Conservation (phyloP, 192 early-diverging fungal species). For the Coemansia sp. region DNA sequence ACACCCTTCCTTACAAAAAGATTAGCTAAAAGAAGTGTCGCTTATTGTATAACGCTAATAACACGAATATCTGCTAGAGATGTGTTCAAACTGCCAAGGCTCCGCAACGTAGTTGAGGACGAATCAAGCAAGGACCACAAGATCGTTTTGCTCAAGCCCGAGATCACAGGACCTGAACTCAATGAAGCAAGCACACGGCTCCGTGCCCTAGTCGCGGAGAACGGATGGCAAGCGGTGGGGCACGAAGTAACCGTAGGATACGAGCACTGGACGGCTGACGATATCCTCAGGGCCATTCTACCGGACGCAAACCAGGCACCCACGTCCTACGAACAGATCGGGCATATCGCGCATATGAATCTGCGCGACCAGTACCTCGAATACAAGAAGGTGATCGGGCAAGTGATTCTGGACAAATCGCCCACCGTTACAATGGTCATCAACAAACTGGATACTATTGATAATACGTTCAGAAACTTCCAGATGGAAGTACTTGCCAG, state of each 20-base stretch:
- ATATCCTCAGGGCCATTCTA: slow-evolving; percentile 85
- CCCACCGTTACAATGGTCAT: slow-evolving; percentile 85
- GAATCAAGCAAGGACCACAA: slow-evolving; percentile 23
- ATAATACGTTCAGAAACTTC: slow-evolving; percentile 95
- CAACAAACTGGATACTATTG: slow-evolving; percentile 94
- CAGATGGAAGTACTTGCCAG: slow-evolving; percentile 96
- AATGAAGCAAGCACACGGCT: slow-evolving; percentile 27
- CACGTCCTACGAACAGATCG: slow-evolving; percentile 79
- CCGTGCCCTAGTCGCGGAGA: slow-evolving; percentile 1
- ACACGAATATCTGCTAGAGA: too few species aligned
- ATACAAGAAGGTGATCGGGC: slow-evolving; percentile 89
- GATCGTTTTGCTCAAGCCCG: slow-evolving; percentile 56
- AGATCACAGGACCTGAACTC: slow-evolving; percentile 26
- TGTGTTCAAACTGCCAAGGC: slow-evolving; percentile 62
- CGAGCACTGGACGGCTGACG: slow-evolving; percentile 90
- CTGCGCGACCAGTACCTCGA: slow-evolving; percentile 85
- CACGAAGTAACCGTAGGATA: slow-evolving; percentile 69
- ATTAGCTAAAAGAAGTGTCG: too few species aligned
- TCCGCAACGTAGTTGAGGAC: slow-evolving; percentile 67
- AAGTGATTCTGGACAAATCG: slow-evolving; percentile 97
- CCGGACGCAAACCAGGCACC: slow-evolving; percentile 83
- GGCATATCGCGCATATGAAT: slow-evolving; percentile 99
- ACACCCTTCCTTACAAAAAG: neutral
- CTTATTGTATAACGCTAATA: too few species aligned
- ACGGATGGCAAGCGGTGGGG: slow-evolving; percentile 29